phyloP scores from a whole-genome alignment of 345 rosid species.

The Theobroma cacao region DNA sequence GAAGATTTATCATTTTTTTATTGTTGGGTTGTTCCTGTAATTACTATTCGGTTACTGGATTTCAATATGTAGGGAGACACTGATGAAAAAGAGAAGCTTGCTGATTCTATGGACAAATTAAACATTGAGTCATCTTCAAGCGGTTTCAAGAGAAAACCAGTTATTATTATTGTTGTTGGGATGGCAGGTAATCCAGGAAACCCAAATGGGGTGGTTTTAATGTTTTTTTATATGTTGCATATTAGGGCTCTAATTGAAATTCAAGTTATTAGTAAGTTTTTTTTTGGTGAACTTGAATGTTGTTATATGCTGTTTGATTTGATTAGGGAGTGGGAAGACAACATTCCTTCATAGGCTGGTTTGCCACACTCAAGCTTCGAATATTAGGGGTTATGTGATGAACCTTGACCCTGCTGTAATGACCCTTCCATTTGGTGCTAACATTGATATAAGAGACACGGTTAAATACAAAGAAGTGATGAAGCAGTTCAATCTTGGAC shows the following conservation, averaged over 20 bases:
- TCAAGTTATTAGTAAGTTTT: not conserved
- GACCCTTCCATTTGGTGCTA: constrained; percentile 77
- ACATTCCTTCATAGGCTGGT: constrained; percentile 74
- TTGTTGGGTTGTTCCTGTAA: not conserved
- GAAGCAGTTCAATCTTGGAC: constrained; percentile 82
- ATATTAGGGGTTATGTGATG: constrained; percentile 65
- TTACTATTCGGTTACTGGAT: not conserved
- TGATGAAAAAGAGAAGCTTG: constrained; percentile 48
- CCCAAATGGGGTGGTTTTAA: not conserved
- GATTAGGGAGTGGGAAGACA: constrained; percentile 75
- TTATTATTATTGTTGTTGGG: constrained; percentile 70
- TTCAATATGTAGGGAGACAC: constrained; percentile 25
- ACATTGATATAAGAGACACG: constrained; percentile 83
- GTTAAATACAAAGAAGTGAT: constrained; percentile 78
- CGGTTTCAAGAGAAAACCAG: constrained; percentile 65
- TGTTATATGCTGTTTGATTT: constrained; percentile 10
- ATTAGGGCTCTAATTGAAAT: not conserved
- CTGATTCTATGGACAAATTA: constrained; percentile 57
- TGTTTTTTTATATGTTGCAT: not conserved
- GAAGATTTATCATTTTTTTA: not conserved
- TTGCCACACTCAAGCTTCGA: constrained; percentile 63
- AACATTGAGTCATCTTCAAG: constrained; percentile 41
- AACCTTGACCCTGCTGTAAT: constrained; percentile 88
- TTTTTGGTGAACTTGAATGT: constrained; percentile 1
- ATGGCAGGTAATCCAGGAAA: constrained; percentile 60